phyloP scores from a whole-genome alignment of 2,329 filamentous ascomycete genomes.

The Xylariaceae sp. region DNA sequence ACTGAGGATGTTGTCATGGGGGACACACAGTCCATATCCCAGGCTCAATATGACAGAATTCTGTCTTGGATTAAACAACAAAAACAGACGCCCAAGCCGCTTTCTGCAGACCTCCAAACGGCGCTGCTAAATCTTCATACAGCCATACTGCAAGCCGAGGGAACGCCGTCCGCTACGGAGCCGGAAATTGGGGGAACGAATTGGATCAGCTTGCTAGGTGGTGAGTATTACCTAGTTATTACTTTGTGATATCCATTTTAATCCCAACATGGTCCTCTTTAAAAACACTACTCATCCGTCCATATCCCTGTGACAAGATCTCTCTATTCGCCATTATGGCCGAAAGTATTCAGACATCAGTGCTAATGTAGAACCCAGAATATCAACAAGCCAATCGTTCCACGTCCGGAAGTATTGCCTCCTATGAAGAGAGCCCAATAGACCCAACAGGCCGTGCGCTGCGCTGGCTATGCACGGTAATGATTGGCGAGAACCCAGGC shows the following conservation, averaged over 20 bases:
- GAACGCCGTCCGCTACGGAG: constrained; percentile 13
- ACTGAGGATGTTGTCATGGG: too few relatives aligned
- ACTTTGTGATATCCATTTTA: too few relatives aligned
- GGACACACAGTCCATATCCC: too few relatives aligned
- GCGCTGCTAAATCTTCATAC: constrained; percentile 40
- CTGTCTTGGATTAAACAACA: constrained; percentile 31
- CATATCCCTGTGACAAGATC: too few relatives aligned
- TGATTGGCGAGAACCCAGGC: constrained; percentile 22
- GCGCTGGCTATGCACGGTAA: constrained; percentile 26
- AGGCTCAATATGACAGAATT: too few relatives aligned
- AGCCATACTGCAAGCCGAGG: constrained; percentile 10
- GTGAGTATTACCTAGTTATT: constrained; percentile 31
- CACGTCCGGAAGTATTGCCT: too few relatives aligned
- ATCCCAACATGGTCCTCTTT: neutral
- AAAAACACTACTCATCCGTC: constrained; percentile 11
- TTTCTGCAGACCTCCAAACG: constrained; percentile 36
- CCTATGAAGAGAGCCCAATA: too few relatives aligned
- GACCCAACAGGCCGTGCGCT: constrained; percentile 7
- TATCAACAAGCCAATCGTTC: too few relatives aligned
- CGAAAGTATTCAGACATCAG: constrained; percentile 4
- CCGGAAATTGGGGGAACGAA: constrained; percentile 30
- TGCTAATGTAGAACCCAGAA: constrained; percentile 29
- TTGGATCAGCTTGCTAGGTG: constrained; percentile 38
- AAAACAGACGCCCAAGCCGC: constrained; percentile 34
- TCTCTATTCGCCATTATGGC: too few relatives aligned